Conservation (phyloP, 202 grass and related monocot genomes). For the Zizania palustris region DNA sequence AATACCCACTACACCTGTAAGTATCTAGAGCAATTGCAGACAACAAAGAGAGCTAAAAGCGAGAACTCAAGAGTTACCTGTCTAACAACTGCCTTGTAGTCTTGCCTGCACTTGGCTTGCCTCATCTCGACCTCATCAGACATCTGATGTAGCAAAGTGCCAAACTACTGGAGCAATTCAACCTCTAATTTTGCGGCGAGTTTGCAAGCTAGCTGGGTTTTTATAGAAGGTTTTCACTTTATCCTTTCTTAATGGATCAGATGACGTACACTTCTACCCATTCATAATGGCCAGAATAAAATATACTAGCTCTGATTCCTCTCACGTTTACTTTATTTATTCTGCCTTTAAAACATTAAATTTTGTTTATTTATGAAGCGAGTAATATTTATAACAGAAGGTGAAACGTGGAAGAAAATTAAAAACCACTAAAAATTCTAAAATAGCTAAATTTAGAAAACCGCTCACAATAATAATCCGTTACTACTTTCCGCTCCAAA, state of each 20-base stretch:
- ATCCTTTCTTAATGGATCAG: background rate
- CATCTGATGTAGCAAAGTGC: background rate
- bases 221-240: background rate
- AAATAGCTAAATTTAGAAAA: no score
- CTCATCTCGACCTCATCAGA: background rate
- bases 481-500: no score
- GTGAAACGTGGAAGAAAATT: no score
- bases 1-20: background rate
- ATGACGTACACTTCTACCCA: background rate
- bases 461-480: no score
- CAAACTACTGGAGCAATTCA: background rate
- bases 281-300: background rate
- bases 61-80: background rate
- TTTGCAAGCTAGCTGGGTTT: background rate
- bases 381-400: no score
- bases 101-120: background rate
- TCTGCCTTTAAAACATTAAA: no score
- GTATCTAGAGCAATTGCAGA: background rate
- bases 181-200: background rate
- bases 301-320: background rate
- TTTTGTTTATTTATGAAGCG: no score
- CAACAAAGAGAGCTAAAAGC: background rate
- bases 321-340: no score
- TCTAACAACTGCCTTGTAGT: background rate
- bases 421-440: no score